These are phyloP conservation scores for Heliamphora exappendiculata DNA, from an alignment of 148 eudicot genomes.

Conservation along the genomic window DNA sequence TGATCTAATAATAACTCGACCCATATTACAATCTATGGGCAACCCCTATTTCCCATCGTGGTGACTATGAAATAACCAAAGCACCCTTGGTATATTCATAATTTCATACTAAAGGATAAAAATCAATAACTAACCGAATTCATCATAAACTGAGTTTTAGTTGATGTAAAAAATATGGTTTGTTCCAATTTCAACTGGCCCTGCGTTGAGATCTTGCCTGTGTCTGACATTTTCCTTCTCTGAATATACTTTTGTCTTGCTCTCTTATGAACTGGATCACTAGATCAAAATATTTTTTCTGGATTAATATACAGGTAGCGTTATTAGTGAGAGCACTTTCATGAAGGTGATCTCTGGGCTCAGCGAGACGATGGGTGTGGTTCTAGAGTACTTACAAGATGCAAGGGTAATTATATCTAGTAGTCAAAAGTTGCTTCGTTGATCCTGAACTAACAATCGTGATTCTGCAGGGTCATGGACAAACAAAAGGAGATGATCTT, in stretches of 20 bases:
- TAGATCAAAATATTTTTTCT: slow-evolving; percentile 1
- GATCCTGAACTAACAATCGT: not conserved
- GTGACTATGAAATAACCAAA: not conserved
- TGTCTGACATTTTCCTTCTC: not conserved
- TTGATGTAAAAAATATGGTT: not conserved
- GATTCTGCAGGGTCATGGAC: slow-evolving; percentile 64
- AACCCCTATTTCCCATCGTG: not conserved
- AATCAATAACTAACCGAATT: not conserved
- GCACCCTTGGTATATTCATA: not conserved
- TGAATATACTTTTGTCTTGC: not conserved
- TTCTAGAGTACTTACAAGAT: slow-evolving; percentile 83
- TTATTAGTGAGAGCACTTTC: slow-evolving; percentile 53
- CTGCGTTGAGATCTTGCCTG: not conserved
- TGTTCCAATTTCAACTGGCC: not conserved
- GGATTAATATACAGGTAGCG: slow-evolving; percentile 28
- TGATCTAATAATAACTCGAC: not conserved
- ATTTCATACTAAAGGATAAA: not conserved
- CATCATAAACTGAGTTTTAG: not conserved
- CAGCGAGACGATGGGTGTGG: slow-evolving; percentile 67
- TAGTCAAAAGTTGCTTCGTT: not conserved
- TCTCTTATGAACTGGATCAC: not conserved
- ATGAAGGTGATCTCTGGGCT: slow-evolving; percentile 69
- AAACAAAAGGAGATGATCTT: slow-evolving; percentile 78
- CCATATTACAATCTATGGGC: not conserved
- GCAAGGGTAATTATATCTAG: slow-evolving; percentile 49